Base-by-base conservation (phyloP, 306 rosid genomes). In the Prinsepia uniflora region DNA sequence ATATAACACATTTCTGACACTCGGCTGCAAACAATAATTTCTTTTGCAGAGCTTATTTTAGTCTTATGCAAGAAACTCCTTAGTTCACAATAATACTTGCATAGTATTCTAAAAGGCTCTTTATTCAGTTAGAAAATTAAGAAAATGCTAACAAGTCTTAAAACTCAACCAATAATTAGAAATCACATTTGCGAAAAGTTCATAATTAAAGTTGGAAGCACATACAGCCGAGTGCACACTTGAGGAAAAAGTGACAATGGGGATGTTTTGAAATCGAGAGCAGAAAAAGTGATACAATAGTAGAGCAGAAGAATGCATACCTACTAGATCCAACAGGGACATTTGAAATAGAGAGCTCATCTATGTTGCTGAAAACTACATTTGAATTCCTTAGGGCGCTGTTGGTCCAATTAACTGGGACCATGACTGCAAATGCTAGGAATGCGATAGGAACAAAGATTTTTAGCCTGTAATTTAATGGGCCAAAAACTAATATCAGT, bases 401-500 rank as follows among this genome's bases (percentile, higher is more conserved):
- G 73, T 91, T 91, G 72, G 99, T 94, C 97, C 96, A 94, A 76
- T 94, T 94, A 71, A 94, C 99, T 6, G 98, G 98, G 62, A 89
- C 89, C 88, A 87, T 89, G 70, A 94, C 67, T 55, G 95, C 60
- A 84, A 89, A 94, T 39, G 96, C 95, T 47, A 94, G 82, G 65
- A 85, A 71, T 68, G 96, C 64, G 63, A 94, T 86, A 19, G 98
- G 98, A 67, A 89, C 86, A 87, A 89, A 94, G 64, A 94, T 82
- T 78, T 90, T 94, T 55, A 94, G 84, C 94, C 98, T 94, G 96
- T 88, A 83, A 19, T 74, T 81, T 60, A 76, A 71, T 71, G 17
- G 65, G 43, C 68, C 39, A 58, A 60, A 64, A 72, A 22, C 41
- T 55, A 8, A 45, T 49, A 63, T 83, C 72, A 78, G 78, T 76